phyloP scores from a whole-genome alignment of 345 rosid species.

The Lumnitzera littorea region DNA sequence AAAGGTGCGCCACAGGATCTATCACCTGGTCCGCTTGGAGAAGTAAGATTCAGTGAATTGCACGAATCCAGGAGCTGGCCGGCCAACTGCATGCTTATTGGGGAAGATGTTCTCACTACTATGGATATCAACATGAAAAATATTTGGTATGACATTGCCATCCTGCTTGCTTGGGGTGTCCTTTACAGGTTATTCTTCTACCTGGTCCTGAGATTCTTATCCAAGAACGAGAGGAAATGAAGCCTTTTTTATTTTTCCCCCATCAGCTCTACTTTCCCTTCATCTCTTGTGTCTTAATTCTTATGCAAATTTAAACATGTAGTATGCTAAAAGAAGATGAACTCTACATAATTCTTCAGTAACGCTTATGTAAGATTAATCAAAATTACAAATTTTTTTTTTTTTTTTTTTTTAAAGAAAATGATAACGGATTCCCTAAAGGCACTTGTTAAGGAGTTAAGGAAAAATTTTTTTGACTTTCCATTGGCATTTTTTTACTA shows the following conservation, averaged over 20 bases:
- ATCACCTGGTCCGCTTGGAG: slow-evolving; percentile 53
- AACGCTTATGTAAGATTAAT: no score
- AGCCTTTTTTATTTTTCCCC: not conserved
- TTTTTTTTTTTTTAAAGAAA: no score
- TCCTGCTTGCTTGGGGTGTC: slow-evolving; percentile 61
- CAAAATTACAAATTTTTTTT: no score
- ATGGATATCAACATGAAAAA: slow-evolving; percentile 37
- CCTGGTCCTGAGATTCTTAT: slow-evolving; percentile 43
- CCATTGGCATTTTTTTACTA: no score
- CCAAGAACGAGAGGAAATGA: slow-evolving; percentile 50
- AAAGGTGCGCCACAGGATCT: slow-evolving; percentile 22
- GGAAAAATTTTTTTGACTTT: no score
- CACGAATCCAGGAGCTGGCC: slow-evolving; percentile 4
- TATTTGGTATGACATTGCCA: slow-evolving; percentile 38
- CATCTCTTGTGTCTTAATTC: not conserved
- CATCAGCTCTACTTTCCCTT: not conserved
- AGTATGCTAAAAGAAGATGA: not conserved
- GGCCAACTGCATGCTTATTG: slow-evolving; percentile 24
- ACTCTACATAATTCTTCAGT: not conserved
- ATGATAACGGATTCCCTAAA: no score
- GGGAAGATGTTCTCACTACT: slow-evolving; percentile 39
- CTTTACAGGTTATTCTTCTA: slow-evolving; percentile 49
- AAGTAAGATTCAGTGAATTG: slow-evolving; percentile 16
- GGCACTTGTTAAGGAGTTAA: no score
- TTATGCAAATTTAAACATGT: not conserved